phyloP scores from a whole-genome alignment of 2,329 filamentous ascomycete genomes.

The Alternaria triticimaculans region DNA sequence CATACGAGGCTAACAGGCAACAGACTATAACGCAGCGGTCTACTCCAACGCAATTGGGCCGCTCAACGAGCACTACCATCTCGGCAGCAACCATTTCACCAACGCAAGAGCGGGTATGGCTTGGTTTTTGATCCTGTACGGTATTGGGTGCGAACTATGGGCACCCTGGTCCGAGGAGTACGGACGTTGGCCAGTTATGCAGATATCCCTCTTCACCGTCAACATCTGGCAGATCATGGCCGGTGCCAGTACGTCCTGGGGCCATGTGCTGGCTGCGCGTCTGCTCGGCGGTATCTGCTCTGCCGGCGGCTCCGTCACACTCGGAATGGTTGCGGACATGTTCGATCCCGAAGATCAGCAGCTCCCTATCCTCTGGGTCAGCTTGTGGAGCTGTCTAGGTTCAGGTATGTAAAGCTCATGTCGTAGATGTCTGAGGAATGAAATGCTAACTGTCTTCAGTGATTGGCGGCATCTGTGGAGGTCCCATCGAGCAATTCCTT shows the following conservation, averaged over 20 bases:
- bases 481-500: constrained; percentile 71
- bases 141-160: constrained; percentile 86
- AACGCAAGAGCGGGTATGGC: constrained; percentile 66
- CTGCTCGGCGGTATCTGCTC: constrained; percentile 52
- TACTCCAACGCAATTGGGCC: constrained; percentile 60
- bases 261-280: constrained; percentile 67
- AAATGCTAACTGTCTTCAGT: constrained; percentile 63
- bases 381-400: constrained; percentile 69
- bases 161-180: constrained; percentile 81
- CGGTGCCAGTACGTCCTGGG: constrained; percentile 69
- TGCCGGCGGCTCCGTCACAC: constrained; percentile 68
- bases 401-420: constrained; percentile 54
- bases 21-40: constrained; percentile 61
- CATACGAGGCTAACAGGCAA: constrained; percentile 23
- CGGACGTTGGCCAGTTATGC: constrained; percentile 76
- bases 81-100: constrained; percentile 44
- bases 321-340: constrained; percentile 70
- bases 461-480: constrained; percentile 79
- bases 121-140: constrained; percentile 79
- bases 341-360: constrained; percentile 67
- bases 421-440: not conserved
- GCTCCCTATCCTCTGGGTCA: constrained; percentile 67
- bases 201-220: constrained; percentile 73
- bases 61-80: constrained; percentile 65
- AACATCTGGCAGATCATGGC: constrained; percentile 69